Evolutionary conservation across 192 early-diverging fungal genomes (phyloP), one percentile per base, ranked within the genome.

Genomic region (Geranomyces michiganensis): DNA sequence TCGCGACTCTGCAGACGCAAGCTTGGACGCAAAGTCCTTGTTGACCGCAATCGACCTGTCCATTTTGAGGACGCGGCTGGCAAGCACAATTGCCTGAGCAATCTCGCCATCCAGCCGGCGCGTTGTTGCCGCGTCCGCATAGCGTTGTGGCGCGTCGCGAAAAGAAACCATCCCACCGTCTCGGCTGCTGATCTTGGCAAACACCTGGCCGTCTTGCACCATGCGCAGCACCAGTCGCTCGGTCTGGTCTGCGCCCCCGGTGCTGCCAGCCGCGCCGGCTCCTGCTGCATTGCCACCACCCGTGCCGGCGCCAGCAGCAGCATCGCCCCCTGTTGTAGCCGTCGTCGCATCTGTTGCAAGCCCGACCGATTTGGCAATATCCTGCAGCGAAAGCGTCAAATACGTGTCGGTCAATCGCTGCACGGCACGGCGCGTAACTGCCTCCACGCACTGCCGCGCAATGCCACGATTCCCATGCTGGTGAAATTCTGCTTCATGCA

Each of bases 351-450:
- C 78, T 33, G 17, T 29, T 10, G 26, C 60, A 32, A 68, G 68
- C 15, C 77, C 85, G 45, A 90, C 79, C 19, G 83, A 36, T 43
- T 85, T 78, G 7, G 87, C 87, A 70, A 94, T 92, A 61, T 92
- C 89, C 26, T 68, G 56, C 33, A 94, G 71, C 7, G 84, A 87
- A n/a, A 94, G 76, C 21, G 91, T 93, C 36, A 92, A 60, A 62
- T 94, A 92, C 14, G 92, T 92, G 59, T 90, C 76, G 0, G 92
- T 92, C 61, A 93, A 75, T 47, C 87, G 79, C 66, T 90, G 88
- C 46, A 93, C 90, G 36, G 81, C 90, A 32, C 80, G 78, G 24
- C 80, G 82, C 24, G 76, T 74, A 0, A 88, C 76, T 3, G 78
- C 65, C 19, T 60, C 51, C 21, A 81, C 26, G 62, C 81, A 85